A percentile compares a stretch with the other conserved stretches of the same genome.
Conservation (phyloP, 805 yeast genomes). For the Alloascoidea africana region DNA sequence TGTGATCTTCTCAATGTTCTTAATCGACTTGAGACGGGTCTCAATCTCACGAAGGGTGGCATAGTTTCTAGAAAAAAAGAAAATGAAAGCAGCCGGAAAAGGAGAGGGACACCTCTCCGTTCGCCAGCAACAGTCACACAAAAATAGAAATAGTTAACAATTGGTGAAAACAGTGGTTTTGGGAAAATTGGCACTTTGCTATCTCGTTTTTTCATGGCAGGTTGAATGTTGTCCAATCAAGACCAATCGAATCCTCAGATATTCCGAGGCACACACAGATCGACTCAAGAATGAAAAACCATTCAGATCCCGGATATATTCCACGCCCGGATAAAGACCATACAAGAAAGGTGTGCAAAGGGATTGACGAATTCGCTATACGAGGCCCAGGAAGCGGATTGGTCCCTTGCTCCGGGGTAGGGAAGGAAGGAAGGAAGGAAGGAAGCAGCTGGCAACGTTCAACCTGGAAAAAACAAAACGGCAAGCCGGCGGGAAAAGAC, state of each 20-base stretch:
- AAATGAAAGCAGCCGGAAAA: background rate
- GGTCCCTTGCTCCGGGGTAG: background rate
- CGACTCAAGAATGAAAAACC: background rate
- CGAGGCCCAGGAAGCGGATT: background rate
- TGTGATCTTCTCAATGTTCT: conserved; percentile 98
- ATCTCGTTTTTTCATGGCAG: background rate
- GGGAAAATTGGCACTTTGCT: background rate
- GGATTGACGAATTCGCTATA: background rate
- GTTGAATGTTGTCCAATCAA: background rate
- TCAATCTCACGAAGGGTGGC: conserved; percentile 98
- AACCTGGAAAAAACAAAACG: too few relatives aligned
- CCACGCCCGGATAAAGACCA: too few relatives aligned
- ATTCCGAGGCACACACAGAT: background rate
- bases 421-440: too few relatives aligned
- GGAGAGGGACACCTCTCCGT: background rate
- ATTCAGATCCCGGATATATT: background rate
- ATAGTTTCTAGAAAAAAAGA: conserved; percentile 46
- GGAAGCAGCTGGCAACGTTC: too few relatives aligned
- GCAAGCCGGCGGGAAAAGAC: too few relatives aligned
- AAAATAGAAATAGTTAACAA: background rate
- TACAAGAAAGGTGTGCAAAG: background rate
- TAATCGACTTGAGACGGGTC: conserved; percentile 93
- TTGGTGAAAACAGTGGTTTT: background rate
- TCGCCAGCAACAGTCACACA: background rate
- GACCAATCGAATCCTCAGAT: background rate